Evolutionary conservation across 1,284 basidiomycete genomes (phyloP).

Genomic region (Ganoderma resinaceum): DNA sequence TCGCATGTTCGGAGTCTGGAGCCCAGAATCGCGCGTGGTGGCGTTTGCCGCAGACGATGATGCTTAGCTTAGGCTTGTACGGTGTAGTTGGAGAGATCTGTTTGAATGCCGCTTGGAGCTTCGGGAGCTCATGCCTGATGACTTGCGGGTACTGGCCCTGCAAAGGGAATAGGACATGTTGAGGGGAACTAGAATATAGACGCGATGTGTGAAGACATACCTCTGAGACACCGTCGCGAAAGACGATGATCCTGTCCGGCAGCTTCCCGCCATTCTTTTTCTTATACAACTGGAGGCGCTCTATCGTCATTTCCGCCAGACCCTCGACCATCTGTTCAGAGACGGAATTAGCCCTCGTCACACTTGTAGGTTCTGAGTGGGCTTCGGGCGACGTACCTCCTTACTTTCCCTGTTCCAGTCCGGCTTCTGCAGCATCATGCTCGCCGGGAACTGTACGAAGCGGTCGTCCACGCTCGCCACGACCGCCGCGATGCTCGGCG

Average conservation of each 20-base stretch:
- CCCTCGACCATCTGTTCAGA: conserved; percentile 68
- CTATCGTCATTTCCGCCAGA: conserved; percentile 69
- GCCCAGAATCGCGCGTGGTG: conserved; percentile 78
- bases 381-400: conserved; percentile 55
- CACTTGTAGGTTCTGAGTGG: not conserved
- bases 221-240: conserved; percentile 80
- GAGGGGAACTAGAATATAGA: not conserved
- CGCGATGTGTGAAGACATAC: conserved; percentile 42
- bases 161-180: conserved; percentile 15
- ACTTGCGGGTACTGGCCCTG: conserved; percentile 76
- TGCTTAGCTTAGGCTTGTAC: conserved; percentile 71
- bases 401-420: conserved; percentile 50
- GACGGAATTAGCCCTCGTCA: not conserved
- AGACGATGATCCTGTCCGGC: conserved; percentile 72
- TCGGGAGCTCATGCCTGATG: conserved; percentile 60
- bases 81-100: conserved; percentile 52
- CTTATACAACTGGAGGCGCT: conserved; percentile 67
- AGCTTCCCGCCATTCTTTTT: conserved; percentile 55
- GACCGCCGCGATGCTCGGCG: conserved; percentile 80
- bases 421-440: conserved; percentile 64
- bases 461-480: conserved; percentile 72
- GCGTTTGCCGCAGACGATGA: conserved; percentile 81
- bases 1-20: conserved; percentile 52
- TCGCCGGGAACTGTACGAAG: conserved; percentile 77
- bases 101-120: conserved; percentile 63